Percentiles rank a stretch among this genome's conserved stretches.
These are phyloP conservation scores for Choanephora cucurbitarum DNA, from an alignment of 371 early-diverging fungal genomes.

Conservation along the genomic window DNA sequence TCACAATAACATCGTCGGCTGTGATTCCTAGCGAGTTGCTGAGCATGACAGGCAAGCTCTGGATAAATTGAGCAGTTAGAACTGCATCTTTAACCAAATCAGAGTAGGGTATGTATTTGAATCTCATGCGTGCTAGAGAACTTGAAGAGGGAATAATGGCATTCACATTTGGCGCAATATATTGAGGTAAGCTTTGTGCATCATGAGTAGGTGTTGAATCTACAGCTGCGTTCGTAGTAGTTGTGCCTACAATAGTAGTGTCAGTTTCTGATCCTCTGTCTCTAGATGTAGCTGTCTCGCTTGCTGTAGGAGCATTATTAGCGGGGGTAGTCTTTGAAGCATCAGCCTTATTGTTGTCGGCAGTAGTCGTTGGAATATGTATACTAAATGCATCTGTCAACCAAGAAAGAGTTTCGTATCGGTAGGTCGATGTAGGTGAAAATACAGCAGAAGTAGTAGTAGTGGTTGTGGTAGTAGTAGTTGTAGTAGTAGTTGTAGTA, in stretches of 20 bases:
- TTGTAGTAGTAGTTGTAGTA: background rate
- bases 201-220: background rate
- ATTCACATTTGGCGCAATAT: conserved; percentile 50
- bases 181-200: conserved; percentile 29
- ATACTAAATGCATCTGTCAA: conserved; percentile 31
- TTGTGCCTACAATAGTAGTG: too few species aligned
- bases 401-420: conserved; percentile 34
- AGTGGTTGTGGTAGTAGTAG: background rate
- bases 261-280: too few species aligned
- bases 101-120: conserved; percentile 42
- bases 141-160: conserved; percentile 48
- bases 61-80: conserved; percentile 51
- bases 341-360: background rate
- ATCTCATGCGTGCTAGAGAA: conserved; percentile 40
- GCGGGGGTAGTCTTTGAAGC: background rate
- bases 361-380: conserved; percentile 30
- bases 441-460: conserved; percentile 7
- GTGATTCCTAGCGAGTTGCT: conserved; percentile 29
- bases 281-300: background rate
- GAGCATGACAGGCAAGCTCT: conserved; percentile 36
- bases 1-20: conserved; percentile 47
- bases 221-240: background rate
- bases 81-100: conserved; percentile 49
- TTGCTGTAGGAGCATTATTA: conserved; percentile 9
- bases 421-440: conserved; percentile 30